Base-by-base conservation (phyloP, 805 yeast genomes). In the Komagataella mondaviorum region DNA sequence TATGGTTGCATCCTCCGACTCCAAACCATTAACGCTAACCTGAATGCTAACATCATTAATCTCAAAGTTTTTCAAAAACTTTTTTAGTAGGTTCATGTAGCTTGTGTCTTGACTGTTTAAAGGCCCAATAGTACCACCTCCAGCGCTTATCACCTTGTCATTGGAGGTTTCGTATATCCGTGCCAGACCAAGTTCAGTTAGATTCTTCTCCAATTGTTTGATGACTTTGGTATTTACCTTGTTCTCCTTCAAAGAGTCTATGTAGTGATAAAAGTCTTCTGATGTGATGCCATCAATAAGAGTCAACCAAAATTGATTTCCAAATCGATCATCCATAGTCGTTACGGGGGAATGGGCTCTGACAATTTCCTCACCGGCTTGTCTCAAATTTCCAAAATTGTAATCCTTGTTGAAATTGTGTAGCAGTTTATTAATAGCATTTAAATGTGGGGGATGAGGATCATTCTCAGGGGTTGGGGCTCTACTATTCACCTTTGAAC, bases 1-100 rank as follows among this genome's bases (percentile, higher is more conserved):
- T 52, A 58, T 5, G 50, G 52, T 3, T 52, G 46, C 23, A 51
- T 53, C 8, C 3, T 22, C 36, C 24, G 30, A 12, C 12, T 45
- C 70, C 62, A 76, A 30, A 14, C 14, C 14, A 30, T 14, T 30
- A 30, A 30, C 44, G 16, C 55, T 55, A 47, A 65, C 61, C 7
- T 46, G 46, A 10, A 67, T 49, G 6, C 6, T 43, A 18, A 53
- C 39, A 0, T 67, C 68, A 23, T 67, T 68, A 5, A 72, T 64
- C 56, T 68, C 69, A 51, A 74, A 68, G 51, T 72, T 76, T 54
- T 73, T 71, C 56, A 73, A 66, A 51, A 74, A 75, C 50, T 68
- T 71, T 46, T 67, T 67, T 54, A 76, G 65, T 7, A 76, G 55
- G 16, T 65, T 67, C 48, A 66, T 58, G 54, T 67, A 76, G 51